Percentiles rank a stretch among this genome's conserved stretches.
These are phyloP conservation scores for Hansenula lynferdii DNA, from an alignment of 1,139 yeast genomes.

Conservation along the genomic window DNA sequence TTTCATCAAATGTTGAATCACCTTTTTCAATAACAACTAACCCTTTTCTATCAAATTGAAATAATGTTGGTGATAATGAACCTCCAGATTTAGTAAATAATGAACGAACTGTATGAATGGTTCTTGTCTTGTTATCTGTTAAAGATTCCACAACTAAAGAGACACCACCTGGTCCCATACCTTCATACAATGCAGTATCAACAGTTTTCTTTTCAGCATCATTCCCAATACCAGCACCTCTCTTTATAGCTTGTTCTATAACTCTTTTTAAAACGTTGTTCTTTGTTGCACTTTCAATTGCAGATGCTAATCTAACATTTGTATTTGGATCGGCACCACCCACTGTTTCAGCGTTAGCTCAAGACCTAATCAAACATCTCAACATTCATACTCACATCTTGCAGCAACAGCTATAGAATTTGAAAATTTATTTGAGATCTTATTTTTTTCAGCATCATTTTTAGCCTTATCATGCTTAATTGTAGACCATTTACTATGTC, in stretches of 20 bases:
- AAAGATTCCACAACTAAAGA: constrained; percentile 79
- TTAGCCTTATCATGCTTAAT: constrained; percentile 93
- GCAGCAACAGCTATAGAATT: constrained; percentile 72
- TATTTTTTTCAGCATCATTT: constrained; percentile 76
- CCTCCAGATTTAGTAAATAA: constrained; percentile 72
- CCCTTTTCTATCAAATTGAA: constrained; percentile 75
- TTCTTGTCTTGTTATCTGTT: constrained; percentile 85
- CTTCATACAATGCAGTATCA: constrained; percentile 65
- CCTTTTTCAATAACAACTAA: constrained; percentile 47
- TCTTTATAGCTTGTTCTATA: constrained; percentile 78
- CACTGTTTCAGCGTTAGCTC: constrained; percentile 65
- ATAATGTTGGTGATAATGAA: constrained; percentile 70
- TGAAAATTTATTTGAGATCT: constrained; percentile 68
- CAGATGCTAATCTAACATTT: constrained; percentile 69
- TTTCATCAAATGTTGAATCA: constrained; percentile 46
- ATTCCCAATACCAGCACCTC: constrained; percentile 74
- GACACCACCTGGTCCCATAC: constrained; percentile 89
- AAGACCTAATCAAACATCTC: no score
- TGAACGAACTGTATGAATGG: constrained; percentile 71
- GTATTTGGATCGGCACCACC: constrained; percentile 57
- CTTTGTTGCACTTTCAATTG: constrained; percentile 74
- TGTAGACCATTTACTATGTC: constrained; percentile 95
- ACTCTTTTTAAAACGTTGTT: constrained; percentile 79
- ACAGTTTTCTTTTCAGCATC: constrained; percentile 31
- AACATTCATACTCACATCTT: no score